Evolutionary conservation across 352 stramenopile species (phyloP), one percentile per base, ranked within the genome.

Genomic region (Phytophthora palmivora): DNA sequence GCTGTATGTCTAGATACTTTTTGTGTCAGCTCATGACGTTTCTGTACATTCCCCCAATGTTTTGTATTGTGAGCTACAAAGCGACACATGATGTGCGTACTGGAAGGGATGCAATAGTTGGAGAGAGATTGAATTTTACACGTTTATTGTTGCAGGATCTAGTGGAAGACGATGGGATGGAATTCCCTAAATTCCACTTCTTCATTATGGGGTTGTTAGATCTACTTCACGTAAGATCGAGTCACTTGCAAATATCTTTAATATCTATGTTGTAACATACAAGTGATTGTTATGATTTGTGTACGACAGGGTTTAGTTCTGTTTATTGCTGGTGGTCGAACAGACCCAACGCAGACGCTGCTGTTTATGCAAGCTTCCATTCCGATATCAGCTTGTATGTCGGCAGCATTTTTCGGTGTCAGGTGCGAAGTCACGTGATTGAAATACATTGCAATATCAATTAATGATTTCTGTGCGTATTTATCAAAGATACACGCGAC

Each of bases 181-280:
- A 95, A 33, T 95, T 95, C 63, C 83, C 88, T 0, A 96, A 96
- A 63, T 75, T 91, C 32, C 83, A 94, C 59, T 96, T 96, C 59
- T 89, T 94, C 16, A 60, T 89, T 55, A 96, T 96, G 88, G 86
- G 82, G 3, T 72, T 95, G 46, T 74, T 96, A 38, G 88, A 96
- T 24, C 67, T 95, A 14, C 44, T 87, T 46, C 86, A 96, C 26
- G 88, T 94, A 74, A 57, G 72, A 52, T 58, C 21, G n/a, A 16
- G 8, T 19, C 26, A 34, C 6, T 28, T 49, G 24, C 21, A 41
- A 24, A 10, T 30, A 21, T 22, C 39, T 11, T n/a, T 34, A 19
- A 39, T 38, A 32, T 38, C 39, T 38, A 24, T 26, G 12, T 49
- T 37, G 30, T 30, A 54, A 7, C 38, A n/a, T 59, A 6, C 24